phyloP scores from a whole-genome alignment of 805 yeast species.

The Suhomyces canberraensis region DNA sequence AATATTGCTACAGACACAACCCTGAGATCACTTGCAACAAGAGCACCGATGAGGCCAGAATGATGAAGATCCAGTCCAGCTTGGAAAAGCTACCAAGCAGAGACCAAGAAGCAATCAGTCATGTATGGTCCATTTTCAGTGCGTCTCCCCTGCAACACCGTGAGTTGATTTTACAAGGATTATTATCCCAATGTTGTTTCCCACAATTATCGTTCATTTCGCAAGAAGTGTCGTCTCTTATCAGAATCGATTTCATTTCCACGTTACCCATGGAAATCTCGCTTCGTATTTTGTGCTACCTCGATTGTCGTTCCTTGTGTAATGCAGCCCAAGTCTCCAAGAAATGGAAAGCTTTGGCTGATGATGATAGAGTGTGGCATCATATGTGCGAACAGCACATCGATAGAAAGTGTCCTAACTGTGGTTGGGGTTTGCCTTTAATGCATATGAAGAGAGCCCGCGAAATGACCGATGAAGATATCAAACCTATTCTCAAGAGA shows the following conservation, averaged over 20 bases:
- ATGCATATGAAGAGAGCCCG: constrained; percentile 82
- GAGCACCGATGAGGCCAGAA: constrained; percentile 58
- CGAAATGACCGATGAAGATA: constrained; percentile 35
- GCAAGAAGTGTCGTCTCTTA: constrained; percentile 71
- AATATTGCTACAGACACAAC: constrained; percentile 88
- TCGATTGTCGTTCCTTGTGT: constrained; percentile 92
- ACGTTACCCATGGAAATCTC: constrained; percentile 85
- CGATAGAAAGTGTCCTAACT: constrained; percentile 93
- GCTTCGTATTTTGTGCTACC: constrained; percentile 77
- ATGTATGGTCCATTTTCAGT: constrained; percentile 80
- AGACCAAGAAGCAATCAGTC: constrained; percentile 75
- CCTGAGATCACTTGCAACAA: constrained; percentile 80
- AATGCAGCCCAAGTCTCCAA: constrained; percentile 90
- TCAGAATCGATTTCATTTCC: constrained; percentile 84
- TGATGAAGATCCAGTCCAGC: constrained; percentile 59
- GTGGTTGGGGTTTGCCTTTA: constrained; percentile 98
- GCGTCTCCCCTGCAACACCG: constrained; percentile 72
- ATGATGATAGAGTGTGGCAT: constrained; percentile 97
- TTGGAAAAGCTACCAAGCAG: constrained; percentile 59
- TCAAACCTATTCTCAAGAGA: constrained; percentile 12
- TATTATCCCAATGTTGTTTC: constrained; percentile 87
- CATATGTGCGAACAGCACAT: constrained; percentile 98
- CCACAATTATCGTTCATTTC: constrained; percentile 89
- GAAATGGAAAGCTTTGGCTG: constrained; percentile 86
- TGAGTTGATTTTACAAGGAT: constrained; percentile 73